Percentiles rank a stretch among this genome's conserved stretches.
phyloP scores from a whole-genome alignment of 2,329 filamentous ascomycete genomes.

The Fusarium avenaceum region DNA sequence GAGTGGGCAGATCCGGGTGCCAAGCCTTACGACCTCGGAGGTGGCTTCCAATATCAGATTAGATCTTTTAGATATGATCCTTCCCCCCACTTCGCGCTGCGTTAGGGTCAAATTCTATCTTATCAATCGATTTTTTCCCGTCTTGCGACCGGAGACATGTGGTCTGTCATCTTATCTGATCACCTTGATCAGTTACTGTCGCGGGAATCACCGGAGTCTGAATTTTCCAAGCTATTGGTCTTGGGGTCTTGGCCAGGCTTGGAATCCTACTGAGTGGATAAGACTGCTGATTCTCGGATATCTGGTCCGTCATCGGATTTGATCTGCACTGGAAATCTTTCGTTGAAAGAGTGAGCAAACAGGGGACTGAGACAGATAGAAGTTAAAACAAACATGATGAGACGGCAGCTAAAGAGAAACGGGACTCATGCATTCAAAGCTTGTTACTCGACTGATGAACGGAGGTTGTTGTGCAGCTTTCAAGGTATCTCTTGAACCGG shows the following conservation, averaged over 20 bases:
- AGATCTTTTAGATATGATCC: conserved; percentile 26
- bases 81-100: conserved; percentile 1
- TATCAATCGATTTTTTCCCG: conserved; percentile 15
- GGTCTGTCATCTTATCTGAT: not conserved
- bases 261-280: not conserved
- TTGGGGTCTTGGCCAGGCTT: not conserved
- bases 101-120: conserved; percentile 8
- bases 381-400: too few species aligned
- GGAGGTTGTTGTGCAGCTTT: too few species aligned
- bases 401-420: too few species aligned
- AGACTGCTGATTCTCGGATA: not conserved
- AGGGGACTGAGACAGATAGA: too few species aligned
- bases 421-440: too few species aligned
- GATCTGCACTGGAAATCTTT: not conserved
- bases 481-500: too few species aligned
- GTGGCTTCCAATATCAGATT: conserved; percentile 18
- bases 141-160: not conserved
- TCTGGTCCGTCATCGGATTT: not conserved
- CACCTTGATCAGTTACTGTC: not conserved
- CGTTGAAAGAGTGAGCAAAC: too few species aligned
- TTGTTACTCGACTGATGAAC: too few species aligned
- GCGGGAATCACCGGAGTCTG: not conserved
- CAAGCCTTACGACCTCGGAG: conserved; percentile 3
- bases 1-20: conserved; percentile 1
- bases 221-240: not conserved